phyloP scores from a whole-genome alignment of 306 rosid genomes.

The Hylodesmum podocarpum region DNA sequence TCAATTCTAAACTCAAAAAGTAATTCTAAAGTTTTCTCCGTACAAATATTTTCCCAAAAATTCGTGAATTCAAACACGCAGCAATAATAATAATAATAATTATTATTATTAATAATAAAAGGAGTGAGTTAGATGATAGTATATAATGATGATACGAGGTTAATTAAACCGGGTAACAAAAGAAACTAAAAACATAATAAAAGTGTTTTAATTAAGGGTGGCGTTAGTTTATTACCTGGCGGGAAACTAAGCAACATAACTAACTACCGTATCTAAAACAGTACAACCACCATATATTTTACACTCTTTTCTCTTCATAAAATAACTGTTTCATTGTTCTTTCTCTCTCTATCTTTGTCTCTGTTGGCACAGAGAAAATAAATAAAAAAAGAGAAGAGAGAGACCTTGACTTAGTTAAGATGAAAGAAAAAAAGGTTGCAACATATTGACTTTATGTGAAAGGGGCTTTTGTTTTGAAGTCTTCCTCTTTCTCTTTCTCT shows the following conservation, averaged over 20 bases:
- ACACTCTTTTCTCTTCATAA: not conserved
- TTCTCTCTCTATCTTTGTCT: not conserved
- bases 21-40: too few relatives aligned
- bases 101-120: too few relatives aligned
- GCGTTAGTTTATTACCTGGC: conserved; percentile 6
- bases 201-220: not conserved
- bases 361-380: not conserved
- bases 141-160: not conserved
- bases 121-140: not conserved
- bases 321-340: not conserved
- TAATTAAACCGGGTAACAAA: not conserved
- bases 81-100: too few relatives aligned
- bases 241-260: conserved; percentile 2
- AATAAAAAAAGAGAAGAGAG: conserved; percentile 6
- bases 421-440: not conserved
- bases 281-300: not conserved
- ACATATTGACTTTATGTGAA: not conserved
- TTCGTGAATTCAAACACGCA: too few relatives aligned
- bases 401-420: conserved; percentile 16
- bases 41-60: too few relatives aligned
- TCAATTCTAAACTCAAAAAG: too few relatives aligned
- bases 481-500: not conserved
- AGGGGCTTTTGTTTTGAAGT: not conserved
- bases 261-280: conserved; percentile 21
- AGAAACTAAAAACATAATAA: not conserved